phyloP scores from a whole-genome alignment of 177 flowering plant genomes.

The Vitis hybrid region DNA sequence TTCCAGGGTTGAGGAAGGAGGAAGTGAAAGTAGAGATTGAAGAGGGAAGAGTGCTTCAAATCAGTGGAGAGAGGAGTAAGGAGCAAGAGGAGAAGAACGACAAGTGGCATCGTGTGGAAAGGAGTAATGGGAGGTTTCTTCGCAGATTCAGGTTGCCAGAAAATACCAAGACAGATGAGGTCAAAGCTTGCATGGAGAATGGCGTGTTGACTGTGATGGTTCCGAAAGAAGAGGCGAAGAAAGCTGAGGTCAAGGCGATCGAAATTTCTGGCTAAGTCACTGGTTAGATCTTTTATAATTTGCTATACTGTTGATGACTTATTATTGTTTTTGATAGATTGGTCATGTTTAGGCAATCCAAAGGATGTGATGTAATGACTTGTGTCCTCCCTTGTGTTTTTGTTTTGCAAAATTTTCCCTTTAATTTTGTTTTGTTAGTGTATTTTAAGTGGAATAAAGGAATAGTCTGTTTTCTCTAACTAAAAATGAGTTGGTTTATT shows the following conservation, averaged over 20 bases:
- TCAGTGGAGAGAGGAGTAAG: constrained; percentile 34
- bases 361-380: too few relatives aligned
- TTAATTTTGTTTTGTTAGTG: too few relatives aligned
- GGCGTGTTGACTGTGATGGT: constrained; percentile 26
- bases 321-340: too few relatives aligned
- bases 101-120: constrained; percentile 31
- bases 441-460: too few relatives aligned
- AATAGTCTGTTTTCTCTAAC: too few relatives aligned
- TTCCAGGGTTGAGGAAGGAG: constrained; percentile 34
- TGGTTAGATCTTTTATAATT: background rate
- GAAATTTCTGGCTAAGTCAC: constrained; percentile 25
- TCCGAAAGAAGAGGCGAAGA: constrained; percentile 27
- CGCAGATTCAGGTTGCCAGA: constrained; percentile 36
- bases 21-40: constrained; percentile 41
- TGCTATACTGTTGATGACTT: too few relatives aligned
- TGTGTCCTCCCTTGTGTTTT: too few relatives aligned
- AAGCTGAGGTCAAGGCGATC: constrained; percentile 27
- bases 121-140: constrained; percentile 25
- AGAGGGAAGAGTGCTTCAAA: constrained; percentile 33
- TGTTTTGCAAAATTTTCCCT: too few relatives aligned
- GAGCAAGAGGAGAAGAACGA: constrained; percentile 33
- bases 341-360: too few relatives aligned
- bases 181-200: constrained; percentile 35
- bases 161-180: constrained; percentile 28
- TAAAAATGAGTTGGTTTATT: too few relatives aligned